These are phyloP conservation scores for Rhodotorula sp. DNA, from an alignment of 1,284 basidiomycete genomes.

Conservation along the genomic window DNA sequence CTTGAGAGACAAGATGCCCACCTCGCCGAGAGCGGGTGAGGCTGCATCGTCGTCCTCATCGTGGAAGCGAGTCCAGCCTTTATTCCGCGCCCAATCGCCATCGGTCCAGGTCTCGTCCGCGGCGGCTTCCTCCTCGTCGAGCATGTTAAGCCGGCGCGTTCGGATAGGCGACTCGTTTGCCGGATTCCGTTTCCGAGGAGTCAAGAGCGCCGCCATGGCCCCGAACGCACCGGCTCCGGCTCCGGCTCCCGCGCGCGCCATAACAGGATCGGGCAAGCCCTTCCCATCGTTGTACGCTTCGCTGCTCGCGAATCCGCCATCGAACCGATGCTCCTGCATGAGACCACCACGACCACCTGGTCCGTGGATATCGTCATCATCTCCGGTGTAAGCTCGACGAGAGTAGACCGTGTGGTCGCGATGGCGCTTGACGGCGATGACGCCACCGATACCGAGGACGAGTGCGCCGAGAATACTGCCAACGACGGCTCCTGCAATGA, in stretches of 20 bases:
- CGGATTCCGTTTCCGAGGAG: background rate
- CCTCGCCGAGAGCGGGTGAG: constrained; percentile 8
- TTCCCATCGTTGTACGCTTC: constrained; percentile 20
- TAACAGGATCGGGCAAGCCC: background rate
- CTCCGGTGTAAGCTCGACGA: background rate
- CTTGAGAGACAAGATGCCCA: constrained; percentile 4
- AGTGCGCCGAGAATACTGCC: constrained; percentile 28
- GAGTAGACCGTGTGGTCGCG: constrained; percentile 1
- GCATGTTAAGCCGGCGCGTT: constrained; percentile 27
- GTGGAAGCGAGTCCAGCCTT: constrained; percentile 24
- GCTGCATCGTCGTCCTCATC: background rate
- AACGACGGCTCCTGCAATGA: constrained; percentile 32
- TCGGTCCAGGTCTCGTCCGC: constrained; percentile 10
- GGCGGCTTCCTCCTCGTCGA: constrained; percentile 30
- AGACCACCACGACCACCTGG: constrained; percentile 4
- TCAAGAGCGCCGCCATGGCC: constrained; percentile 4
- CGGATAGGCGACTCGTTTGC: background rate
- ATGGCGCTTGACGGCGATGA: constrained; percentile 12
- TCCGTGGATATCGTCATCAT: background rate
- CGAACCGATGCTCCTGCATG: constrained; percentile 17
- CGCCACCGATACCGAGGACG: constrained; percentile 16
- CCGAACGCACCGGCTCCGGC: background rate
- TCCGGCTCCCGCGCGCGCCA: background rate
- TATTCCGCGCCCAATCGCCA: background rate
- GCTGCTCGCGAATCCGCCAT: constrained; percentile 8